Base-by-base conservation (phyloP, 1,284 basidiomycete genomes). In the Microbotryum silenes-acaulis region DNA sequence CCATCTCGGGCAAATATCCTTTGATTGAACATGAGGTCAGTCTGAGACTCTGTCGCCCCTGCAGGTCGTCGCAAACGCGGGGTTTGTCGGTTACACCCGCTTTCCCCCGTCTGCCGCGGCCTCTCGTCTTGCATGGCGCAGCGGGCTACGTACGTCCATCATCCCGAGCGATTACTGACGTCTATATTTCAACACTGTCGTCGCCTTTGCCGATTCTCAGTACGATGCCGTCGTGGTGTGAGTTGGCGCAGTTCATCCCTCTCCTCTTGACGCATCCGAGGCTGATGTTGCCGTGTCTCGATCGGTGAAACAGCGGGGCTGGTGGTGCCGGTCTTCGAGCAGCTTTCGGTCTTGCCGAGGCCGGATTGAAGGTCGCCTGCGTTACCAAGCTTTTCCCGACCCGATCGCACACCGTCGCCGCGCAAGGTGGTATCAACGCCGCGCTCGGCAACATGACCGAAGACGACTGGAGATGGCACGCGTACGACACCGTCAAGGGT, bases 301-400 rank as follows among this genome's bases (percentile, higher is more conserved):
- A 59, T 25, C 50, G 29, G 25, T 47, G 47, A 48, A 59, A 67
- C 72, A 93, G 91, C 66, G 92, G 96, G 77, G 96, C 96, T 57
- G 96, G 96, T 74, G 96, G 96, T 78, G 92, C 96, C 61, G 96
- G 96, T 80, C 82, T 98, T 70, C 86, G 96, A 78, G 96, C 96
- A 56, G 96, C 96, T 37, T 98, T 98, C 78, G 96, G 96, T 80
- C 85, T 99, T 53, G 96, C 96, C 69, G 94, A 98, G 79, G 91
- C 90, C 70, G 96, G 96, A 60, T 87, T 97, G 78, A 98, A 97
- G 77, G 54, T 91, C 47, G 92, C 91, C 29, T 97, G 94, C 77
- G 97, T 97, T 77, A 94, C 94, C 71, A 98, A 98, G 79, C 83
- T 98, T 27, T 98, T 98, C 82, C 96, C 96, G n/a, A 98, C 96